A percentile compares a stretch with the other conserved stretches of the same genome.
Evolutionary conservation across 345 rosid genomes (phyloP).

Genomic region (Kernera saxatilis): DNA sequence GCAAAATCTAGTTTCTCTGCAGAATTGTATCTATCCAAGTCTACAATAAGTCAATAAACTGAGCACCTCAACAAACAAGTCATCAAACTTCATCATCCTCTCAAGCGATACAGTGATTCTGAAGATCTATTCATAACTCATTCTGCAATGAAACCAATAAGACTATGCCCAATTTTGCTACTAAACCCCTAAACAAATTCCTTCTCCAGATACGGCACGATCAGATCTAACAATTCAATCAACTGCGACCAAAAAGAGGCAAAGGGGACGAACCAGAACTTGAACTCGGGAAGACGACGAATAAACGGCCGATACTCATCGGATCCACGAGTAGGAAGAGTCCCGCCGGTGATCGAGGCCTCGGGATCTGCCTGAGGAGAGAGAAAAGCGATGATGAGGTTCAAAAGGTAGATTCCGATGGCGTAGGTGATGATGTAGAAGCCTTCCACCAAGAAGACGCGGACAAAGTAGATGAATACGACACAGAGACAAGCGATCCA

Average conservation of each 20-base stretch:
- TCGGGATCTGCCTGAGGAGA: slow-evolving; percentile 97
- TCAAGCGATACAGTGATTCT: not conserved
- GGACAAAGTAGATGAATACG: slow-evolving; percentile 53
- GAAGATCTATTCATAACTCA: not conserved
- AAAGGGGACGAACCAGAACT: slow-evolving; percentile 55
- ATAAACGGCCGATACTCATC: slow-evolving; percentile 95
- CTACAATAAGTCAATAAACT: not conserved
- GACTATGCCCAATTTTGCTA: not conserved
- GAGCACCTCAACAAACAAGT: not conserved
- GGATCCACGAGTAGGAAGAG: slow-evolving; percentile 80
- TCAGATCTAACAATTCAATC: not conserved
- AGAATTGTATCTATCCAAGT: not conserved
- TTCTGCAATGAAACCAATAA: not conserved
- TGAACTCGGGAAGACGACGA: slow-evolving; percentile 90
- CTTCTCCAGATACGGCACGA: not conserved
- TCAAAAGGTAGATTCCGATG: slow-evolving; percentile 81
- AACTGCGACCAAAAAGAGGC: not conserved
- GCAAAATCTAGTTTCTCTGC: not conserved
- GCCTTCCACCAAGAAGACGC: slow-evolving; percentile 78
- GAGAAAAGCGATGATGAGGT: slow-evolving; percentile 77
- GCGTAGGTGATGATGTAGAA: slow-evolving; percentile 90
- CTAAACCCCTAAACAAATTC: not conserved
- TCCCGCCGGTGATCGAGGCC: slow-evolving; percentile 48
- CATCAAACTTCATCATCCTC: slow-evolving; percentile 6
- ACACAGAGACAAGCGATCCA: slow-evolving; percentile 60